Percentiles rank a stretch among this genome's conserved stretches.
Evolutionary conservation across 2,329 filamentous ascomycete species (phyloP).

Genomic region (Fusarium coffeatum): DNA sequence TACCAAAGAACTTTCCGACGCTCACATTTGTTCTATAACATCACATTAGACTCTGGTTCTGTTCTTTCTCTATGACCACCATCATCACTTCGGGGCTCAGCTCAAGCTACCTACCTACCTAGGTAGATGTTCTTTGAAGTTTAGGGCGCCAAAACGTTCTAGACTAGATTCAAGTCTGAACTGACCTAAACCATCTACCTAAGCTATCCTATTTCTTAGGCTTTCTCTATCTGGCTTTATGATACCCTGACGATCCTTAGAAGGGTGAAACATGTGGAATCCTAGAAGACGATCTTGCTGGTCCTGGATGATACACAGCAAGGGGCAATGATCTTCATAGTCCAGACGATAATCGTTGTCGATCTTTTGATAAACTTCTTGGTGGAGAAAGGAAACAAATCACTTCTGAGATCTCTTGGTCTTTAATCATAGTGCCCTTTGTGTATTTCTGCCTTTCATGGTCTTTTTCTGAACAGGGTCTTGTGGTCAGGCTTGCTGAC

Average conservation of each 20-base stretch:
- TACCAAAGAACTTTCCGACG: neutral
- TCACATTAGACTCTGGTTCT: neutral
- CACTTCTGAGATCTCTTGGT: neutral
- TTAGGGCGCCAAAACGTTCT: too few relatives aligned
- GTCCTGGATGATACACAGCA: neutral
- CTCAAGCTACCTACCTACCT: too few relatives aligned
- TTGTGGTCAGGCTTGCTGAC: neutral
- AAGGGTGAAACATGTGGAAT: neutral
- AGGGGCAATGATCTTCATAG: neutral
- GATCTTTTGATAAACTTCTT: neutral
- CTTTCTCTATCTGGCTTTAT: neutral
- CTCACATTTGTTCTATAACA: neutral
- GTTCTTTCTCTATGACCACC: neutral
- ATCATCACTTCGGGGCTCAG: too few relatives aligned
- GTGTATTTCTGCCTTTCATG: neutral
- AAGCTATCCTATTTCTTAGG: too few relatives aligned
- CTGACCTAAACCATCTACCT: too few relatives aligned
- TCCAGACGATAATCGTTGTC: neutral
- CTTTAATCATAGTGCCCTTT: neutral
- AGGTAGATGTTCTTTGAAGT: too few relatives aligned
- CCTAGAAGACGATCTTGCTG: neutral
- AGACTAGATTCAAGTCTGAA: too few relatives aligned
- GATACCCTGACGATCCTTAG: neutral
- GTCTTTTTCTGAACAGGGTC: neutral
- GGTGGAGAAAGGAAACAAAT: neutral